phyloP scores from a whole-genome alignment of 345 rosid genomes.

The Rhizophora apiculata region DNA sequence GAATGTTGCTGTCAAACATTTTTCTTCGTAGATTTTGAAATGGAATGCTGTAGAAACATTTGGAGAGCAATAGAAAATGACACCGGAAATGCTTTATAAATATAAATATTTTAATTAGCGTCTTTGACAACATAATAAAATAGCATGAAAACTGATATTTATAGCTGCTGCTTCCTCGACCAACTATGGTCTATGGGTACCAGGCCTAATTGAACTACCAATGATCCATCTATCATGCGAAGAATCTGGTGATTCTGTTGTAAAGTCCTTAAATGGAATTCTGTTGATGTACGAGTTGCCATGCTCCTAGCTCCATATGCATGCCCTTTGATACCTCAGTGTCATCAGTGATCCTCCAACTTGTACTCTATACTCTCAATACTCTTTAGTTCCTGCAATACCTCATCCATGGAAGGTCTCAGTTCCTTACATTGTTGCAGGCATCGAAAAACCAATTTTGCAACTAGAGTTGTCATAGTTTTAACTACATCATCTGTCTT shows the following conservation, averaged over 20 bases:
- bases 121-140: no score
- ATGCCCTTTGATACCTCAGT: slow-evolving; percentile 7
- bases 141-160: background rate
- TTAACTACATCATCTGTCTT: slow-evolving; percentile 13
- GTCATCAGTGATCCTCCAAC: slow-evolving; percentile 6
- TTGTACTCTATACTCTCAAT: slow-evolving; percentile 18
- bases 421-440: slow-evolving; percentile 15
- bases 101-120: no score
- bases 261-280: no score
- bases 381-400: slow-evolving; percentile 10
- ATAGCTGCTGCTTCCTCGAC: no score
- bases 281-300: slow-evolving; percentile 36
- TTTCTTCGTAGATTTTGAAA: no score
- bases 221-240: slow-evolving; percentile 54
- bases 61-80: no score
- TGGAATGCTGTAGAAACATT: no score
- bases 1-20: background rate
- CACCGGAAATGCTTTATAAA: no score
- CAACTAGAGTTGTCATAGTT: slow-evolving; percentile 11
- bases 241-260: slow-evolving; percentile 53
- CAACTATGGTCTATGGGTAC: no score
- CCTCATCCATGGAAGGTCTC: slow-evolving; percentile 21
- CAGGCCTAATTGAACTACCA: slow-evolving; percentile 35
- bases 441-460: slow-evolving; percentile 19
- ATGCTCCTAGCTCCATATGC: no score